Conservation (phyloP, 202 grass and related monocot species). For the Zoysia matrella region DNA sequence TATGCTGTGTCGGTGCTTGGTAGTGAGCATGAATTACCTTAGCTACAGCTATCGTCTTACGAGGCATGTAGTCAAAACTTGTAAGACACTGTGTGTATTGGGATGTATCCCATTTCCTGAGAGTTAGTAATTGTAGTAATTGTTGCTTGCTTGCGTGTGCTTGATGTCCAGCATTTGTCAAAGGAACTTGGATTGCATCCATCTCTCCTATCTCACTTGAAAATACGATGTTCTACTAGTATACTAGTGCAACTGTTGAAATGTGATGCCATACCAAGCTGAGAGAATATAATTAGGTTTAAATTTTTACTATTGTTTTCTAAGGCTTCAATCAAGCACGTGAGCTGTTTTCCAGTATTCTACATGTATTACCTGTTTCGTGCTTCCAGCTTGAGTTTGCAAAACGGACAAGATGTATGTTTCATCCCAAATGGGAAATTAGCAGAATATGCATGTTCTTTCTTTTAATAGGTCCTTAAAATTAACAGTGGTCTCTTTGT, state of each 20-base stretch:
- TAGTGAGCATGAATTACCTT: constrained; percentile 4
- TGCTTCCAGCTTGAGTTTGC: too few species aligned
- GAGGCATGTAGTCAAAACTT: background rate
- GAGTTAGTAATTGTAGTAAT: background rate
- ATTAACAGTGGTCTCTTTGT: too few species aligned
- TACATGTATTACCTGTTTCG: too few species aligned
- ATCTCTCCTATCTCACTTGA: background rate
- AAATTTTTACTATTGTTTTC: background rate
- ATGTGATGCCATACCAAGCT: background rate
- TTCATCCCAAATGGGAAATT: too few species aligned
- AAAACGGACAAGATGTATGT: too few species aligned
- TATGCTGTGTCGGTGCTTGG: background rate
- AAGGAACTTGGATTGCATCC: background rate
- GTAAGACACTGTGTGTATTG: background rate
- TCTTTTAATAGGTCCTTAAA: too few species aligned
- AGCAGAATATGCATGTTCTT: too few species aligned
- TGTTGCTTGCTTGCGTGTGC: background rate
- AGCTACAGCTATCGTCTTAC: background rate
- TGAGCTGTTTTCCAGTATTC: too few species aligned
- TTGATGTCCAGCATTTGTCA: background rate
- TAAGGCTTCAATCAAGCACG: background rate
- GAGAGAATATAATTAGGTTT: background rate
- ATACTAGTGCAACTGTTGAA: too few species aligned
- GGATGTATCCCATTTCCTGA: constrained; percentile 3
- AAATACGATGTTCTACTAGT: background rate